Conservation (phyloP, 495 filamentous ascomycete genomes). For the Penicillium paradoxum region DNA sequence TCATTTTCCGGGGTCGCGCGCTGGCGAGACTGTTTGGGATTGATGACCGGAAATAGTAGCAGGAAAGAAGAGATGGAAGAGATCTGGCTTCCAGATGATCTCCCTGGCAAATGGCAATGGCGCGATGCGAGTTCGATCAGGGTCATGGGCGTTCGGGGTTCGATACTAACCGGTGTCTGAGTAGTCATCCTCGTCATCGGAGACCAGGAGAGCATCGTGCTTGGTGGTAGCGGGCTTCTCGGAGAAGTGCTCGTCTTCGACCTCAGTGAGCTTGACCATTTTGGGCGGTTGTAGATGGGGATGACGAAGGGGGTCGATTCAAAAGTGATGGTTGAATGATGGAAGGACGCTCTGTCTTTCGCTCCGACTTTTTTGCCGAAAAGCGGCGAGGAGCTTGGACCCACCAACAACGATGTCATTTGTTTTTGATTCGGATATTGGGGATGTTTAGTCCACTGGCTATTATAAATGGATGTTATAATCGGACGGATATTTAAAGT, state of each 20-base stretch:
- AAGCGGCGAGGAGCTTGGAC: constrained; percentile 40
- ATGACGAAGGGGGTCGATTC: constrained; percentile 13
- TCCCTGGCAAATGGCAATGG: neutral
- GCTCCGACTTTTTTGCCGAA: constrained; percentile 46
- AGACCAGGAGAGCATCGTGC: constrained; percentile 43
- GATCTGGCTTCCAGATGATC: neutral
- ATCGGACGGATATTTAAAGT: no score
- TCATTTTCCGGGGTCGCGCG: constrained; percentile 1
- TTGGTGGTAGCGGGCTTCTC: constrained; percentile 62
- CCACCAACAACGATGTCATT: constrained; percentile 18
- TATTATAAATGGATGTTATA: no score
- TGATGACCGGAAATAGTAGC: neutral
- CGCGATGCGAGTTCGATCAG: constrained; percentile 7
- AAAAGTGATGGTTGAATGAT: constrained; percentile 24
- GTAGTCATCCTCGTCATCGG: constrained; percentile 84
- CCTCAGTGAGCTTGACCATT: constrained; percentile 96
- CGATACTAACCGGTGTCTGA: constrained; percentile 73
- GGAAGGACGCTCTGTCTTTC: constrained; percentile 25
- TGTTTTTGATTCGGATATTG: neutral
- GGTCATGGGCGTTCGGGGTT: constrained; percentile 6
- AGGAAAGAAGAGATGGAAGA: neutral
- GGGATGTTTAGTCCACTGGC: no score
- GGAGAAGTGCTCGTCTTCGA: constrained; percentile 90
- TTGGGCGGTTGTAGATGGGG: constrained; percentile 35
- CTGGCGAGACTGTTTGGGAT: neutral